Base-by-base conservation (phyloP, 2,329 filamentous ascomycete genomes). In the Arthrobotrys musiformis region DNA sequence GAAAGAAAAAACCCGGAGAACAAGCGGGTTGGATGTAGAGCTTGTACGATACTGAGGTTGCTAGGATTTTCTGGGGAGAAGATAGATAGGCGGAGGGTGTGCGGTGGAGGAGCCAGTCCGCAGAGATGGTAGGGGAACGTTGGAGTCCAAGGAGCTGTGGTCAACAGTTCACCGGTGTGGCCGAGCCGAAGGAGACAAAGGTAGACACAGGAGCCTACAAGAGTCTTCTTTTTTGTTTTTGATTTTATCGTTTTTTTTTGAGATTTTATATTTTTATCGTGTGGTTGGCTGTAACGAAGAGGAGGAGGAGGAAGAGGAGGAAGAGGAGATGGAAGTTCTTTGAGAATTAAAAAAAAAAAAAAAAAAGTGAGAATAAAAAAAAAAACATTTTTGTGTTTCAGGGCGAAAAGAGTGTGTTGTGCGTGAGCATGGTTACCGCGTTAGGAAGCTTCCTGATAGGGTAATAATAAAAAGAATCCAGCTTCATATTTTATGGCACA, bases 191-290 rank as follows among this genome's bases (percentile, higher is more conserved):
- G 30, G 54, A 30, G 22, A 46, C 58, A 19, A 33, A 17, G n/a
- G 22, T 33, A 62, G 58, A 62, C 58, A 9, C 1, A 13, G 24
- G 58, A 33, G 58, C 46, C 37, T 62, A 66, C 61, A 11, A 28
- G 28, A 33, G 63, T 44, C 26, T 44, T 67, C 48, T 67, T 67
- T 66, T 66, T 56, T 2, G 15, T 67, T 67, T 67, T 52, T 9
- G 28, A 37, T 66, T 52, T 66, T 66, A 62, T 44, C 35, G 26
- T 44, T 62, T 62, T 62, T 33, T 62, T 62, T 62, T 62, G 26
- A 22, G 40, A 62, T 62, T 62, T 62, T 62, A 44, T 62, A 52
- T 66, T 67, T 56, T 56, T 67, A 67, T 67, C 50, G 37, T 54
- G 19, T 56, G 35, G 17, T 37, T 37, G 19, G 46, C 30, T 54